phyloP scores from a whole-genome alignment of 768 basidiomycete species.

The Pulveroboletus sp. region DNA sequence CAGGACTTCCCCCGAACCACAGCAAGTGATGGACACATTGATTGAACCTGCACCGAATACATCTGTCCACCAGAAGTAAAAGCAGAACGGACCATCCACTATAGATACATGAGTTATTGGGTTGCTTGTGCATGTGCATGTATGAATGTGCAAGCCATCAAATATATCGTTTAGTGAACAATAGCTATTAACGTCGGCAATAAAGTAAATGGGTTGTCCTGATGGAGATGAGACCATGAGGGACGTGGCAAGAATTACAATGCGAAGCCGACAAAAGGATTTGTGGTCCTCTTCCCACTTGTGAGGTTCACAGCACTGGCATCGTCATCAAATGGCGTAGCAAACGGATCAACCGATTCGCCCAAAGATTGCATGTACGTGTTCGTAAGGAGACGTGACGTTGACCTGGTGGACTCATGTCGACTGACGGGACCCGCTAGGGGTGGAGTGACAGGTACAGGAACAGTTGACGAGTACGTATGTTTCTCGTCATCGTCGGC shows the following conservation, averaged over 20 bases:
- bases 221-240: neutral
- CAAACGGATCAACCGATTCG: constrained; percentile 49
- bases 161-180: constrained; percentile 8
- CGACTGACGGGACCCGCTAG: constrained; percentile 14
- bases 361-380: constrained; percentile 38
- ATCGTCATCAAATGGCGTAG: constrained; percentile 79
- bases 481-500: constrained; percentile 13
- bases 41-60: neutral
- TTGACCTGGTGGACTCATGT: constrained; percentile 29
- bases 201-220: constrained; percentile 10
- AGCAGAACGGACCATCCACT: constrained; percentile 12
- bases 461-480: constrained; percentile 20
- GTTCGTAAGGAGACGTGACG: constrained; percentile 42
- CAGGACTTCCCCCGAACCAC: no score
- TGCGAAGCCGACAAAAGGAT: constrained; percentile 44
- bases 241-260: constrained; percentile 18
- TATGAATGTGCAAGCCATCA: constrained; percentile 5
- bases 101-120: constrained; percentile 23
- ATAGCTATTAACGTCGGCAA: constrained; percentile 9
- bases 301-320: constrained; percentile 32
- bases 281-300: constrained; percentile 44
- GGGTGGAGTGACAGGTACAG: constrained; percentile 14
- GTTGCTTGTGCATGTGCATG: constrained; percentile 1
- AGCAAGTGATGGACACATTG: neutral
- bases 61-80: constrained; percentile 2